Conservation (phyloP, 176 grass and related monocot genomes). For the Oryza rufipogon region DNA sequence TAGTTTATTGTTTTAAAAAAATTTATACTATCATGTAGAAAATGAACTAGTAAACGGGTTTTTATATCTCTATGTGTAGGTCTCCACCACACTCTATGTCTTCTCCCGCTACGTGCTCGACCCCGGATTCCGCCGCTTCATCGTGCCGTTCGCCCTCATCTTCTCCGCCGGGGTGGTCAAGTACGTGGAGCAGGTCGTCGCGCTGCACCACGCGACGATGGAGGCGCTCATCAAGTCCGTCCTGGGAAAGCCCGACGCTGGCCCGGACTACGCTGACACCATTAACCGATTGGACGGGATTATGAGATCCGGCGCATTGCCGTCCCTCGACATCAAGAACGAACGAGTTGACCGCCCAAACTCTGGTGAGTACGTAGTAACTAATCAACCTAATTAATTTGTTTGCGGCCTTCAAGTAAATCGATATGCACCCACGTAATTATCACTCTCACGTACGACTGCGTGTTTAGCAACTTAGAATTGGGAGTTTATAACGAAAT, state of each 20-base stretch:
- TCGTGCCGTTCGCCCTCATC: background rate
- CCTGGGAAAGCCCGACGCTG: constrained; percentile 14
- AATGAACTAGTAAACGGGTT: too few species aligned
- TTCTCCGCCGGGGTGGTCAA: constrained; percentile 33
- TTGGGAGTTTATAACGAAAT: too few species aligned
- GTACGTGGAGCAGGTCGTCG: constrained; percentile 29
- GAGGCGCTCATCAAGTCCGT: background rate
- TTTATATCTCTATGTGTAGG: background rate
- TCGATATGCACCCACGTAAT: too few species aligned
- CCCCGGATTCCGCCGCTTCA: background rate
- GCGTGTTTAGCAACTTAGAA: too few species aligned
- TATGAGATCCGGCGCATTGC: background rate
- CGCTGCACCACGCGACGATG: constrained; percentile 32
- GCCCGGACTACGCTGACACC: constrained; percentile 30
- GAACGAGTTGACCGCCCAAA: background rate
- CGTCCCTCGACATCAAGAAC: background rate
- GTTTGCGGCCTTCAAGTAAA: too few species aligned
- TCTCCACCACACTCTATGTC: background rate
- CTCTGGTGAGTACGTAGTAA: too few species aligned
- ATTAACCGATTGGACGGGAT: background rate
- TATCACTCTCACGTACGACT: too few species aligned
- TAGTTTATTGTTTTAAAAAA: too few species aligned
- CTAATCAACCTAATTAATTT: too few species aligned
- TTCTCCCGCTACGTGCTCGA: constrained; percentile 8
- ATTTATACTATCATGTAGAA: too few species aligned